Conservation (phyloP, 2,329 filamentous ascomycete species). For the Leptographium galeiforme region DNA sequence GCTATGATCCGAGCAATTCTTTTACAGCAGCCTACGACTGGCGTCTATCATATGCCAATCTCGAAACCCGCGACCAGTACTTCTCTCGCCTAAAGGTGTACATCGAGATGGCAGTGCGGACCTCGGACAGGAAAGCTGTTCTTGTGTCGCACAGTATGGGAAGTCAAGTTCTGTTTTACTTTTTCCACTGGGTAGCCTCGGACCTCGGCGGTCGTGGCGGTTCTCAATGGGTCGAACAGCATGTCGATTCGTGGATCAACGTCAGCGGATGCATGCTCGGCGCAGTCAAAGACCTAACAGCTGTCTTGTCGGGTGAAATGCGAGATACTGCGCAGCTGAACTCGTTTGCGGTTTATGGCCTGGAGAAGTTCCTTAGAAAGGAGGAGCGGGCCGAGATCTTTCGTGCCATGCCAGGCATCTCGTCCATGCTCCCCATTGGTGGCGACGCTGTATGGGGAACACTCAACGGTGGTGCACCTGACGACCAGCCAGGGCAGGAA, state of each 20-base stretch:
- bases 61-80: slow-evolving; percentile 84
- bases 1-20: slow-evolving; percentile 76
- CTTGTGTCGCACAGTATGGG: slow-evolving; percentile 96
- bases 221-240: slow-evolving; percentile 73
- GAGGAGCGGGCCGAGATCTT: slow-evolving; percentile 89
- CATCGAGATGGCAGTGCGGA: slow-evolving; percentile 69
- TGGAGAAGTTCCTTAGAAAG: slow-evolving; percentile 88
- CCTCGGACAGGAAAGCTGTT: slow-evolving; percentile 66
- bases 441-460: slow-evolving; percentile 95
- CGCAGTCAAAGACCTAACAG: slow-evolving; percentile 78
- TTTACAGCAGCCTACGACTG: slow-evolving; percentile 73
- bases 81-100: slow-evolving; percentile 83
- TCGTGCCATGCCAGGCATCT: slow-evolving; percentile 91
- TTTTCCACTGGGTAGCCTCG: slow-evolving; percentile 64
- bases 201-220: slow-evolving; percentile 70
- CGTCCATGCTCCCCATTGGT: slow-evolving; percentile 90
- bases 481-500: slow-evolving; percentile 63
- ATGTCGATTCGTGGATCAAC: slow-evolving; percentile 95
- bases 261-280: slow-evolving; percentile 97
- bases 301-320: slow-evolving; percentile 92
- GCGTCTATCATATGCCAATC: slow-evolving; percentile 79
- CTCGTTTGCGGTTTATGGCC: slow-evolving; percentile 86
- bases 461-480: slow-evolving; percentile 62
- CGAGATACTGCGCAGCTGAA: slow-evolving; percentile 95
- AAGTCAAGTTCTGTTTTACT: slow-evolving; percentile 82